Conservation (phyloP, 495 filamentous ascomycete genomes). For the Barbatosphaeria neglecta region DNA sequence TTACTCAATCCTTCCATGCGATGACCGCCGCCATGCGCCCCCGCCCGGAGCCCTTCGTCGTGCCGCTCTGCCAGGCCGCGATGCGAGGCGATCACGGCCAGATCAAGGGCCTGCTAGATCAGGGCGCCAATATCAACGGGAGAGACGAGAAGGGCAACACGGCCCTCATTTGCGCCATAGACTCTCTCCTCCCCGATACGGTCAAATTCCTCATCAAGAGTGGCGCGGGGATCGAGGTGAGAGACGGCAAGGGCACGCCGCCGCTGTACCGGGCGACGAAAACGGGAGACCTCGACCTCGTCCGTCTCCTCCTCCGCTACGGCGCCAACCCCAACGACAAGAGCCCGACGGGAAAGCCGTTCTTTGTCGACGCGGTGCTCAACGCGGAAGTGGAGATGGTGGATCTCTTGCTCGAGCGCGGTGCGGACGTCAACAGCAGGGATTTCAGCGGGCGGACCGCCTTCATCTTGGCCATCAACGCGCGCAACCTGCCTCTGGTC, state of each 20-base stretch:
- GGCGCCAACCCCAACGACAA: slow-evolving; percentile 3
- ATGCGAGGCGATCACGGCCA: slow-evolving; percentile 4
- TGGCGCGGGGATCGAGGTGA: slow-evolving; percentile 1
- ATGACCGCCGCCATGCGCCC: not conserved
- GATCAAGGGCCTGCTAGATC: slow-evolving; percentile 3
- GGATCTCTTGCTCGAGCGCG: slow-evolving; percentile 3
- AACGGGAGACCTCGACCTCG: slow-evolving; percentile 40
- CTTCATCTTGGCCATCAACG: slow-evolving; percentile 5
- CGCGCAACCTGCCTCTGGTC: slow-evolving; percentile 3
- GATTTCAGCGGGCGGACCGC: not conserved
- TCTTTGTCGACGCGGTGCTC: slow-evolving; percentile 3
- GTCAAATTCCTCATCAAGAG: slow-evolving; percentile 1
- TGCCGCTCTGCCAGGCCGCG: slow-evolving; percentile 5
- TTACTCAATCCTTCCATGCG: slow-evolving; percentile 3
- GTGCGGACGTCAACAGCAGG: slow-evolving; percentile 1
- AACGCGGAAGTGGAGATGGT: not conserved
- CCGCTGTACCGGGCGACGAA: slow-evolving; percentile 45
- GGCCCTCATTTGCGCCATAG: slow-evolving; percentile 4
- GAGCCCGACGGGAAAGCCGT: slow-evolving; percentile 1
- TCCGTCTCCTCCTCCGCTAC: slow-evolving; percentile 34
- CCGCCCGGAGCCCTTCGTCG: slow-evolving; percentile 5
- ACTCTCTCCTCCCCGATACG: not conserved
- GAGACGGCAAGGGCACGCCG: slow-evolving; percentile 2
- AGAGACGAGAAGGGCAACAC: slow-evolving; percentile 6
- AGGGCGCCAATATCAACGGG: slow-evolving; percentile 8